Base-by-base conservation (phyloP, 1,139 yeast species). In the Casaregolazyma lundiana region DNA sequence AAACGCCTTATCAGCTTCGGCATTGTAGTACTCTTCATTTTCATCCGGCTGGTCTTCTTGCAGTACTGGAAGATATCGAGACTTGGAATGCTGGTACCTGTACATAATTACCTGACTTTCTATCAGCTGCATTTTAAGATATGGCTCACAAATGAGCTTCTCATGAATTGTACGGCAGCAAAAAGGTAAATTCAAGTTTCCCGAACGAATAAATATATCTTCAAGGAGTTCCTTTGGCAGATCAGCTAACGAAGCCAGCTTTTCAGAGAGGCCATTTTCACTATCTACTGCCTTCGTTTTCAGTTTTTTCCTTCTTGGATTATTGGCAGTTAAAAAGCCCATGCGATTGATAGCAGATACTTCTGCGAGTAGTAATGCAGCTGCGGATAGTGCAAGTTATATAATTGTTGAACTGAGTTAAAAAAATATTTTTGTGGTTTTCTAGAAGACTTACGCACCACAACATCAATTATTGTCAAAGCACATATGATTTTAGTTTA, bases 151-250 rank as follows among this genome's bases (percentile, higher is more conserved):
- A n/a, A 34, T 29, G 3, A 52, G 43, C 40, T 47, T 51, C 8
- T 34, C 15, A 29, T 38, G 43, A 6, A 45, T 13, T n/a, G 8
- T 3, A n/a, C 38, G 41, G 16, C 51, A 51, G 35, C 50, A 43
- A 13, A 24, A 22, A 3, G 53, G 48, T 8, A 54, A 38, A 4
- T 36, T 38, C 17, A 42, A 39, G 41, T 53, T 52, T 7, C 36
- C 30, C 2, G 55, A 53, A n/a, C 21, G 22, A 8, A 53, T 34
- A 41, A 54, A 54, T 3, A 53, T 47, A 11, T 37, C 42, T 15
- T 54, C 55, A 13, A 54, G 38, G 8, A 54, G 38, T 41, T 54
- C 57, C 2, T 48, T 42, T 8, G 57, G 57, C 3, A 54, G 46
- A 19, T 45, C 42, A 11, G 49, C 54, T 17, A 54, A 43, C 30